Percentiles rank a stretch among this genome's conserved stretches.
Conservation (phyloP, 495 filamentous ascomycete genomes). For the Pseudomonodictys pantanalensis region DNA sequence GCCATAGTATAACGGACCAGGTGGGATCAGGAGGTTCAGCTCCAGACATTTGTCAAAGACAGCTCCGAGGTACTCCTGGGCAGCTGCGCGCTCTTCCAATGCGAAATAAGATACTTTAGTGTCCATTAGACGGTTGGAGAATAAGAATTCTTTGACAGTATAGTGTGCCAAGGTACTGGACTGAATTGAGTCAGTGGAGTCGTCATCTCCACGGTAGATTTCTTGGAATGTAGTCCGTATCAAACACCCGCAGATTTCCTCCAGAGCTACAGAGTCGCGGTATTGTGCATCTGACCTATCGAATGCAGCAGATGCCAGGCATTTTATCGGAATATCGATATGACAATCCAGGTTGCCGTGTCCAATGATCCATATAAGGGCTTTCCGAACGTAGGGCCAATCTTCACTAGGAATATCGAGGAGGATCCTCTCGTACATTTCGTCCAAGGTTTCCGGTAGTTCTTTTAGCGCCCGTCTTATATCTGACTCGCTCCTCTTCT, state of each 20-base stretch:
- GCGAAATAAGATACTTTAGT: neutral
- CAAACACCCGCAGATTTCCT: constrained; percentile 7
- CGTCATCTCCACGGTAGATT: neutral
- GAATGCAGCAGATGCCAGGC: neutral
- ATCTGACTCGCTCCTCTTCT: neutral
- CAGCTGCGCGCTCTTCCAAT: neutral
- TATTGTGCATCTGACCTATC: neutral
- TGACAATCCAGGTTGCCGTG: neutral
- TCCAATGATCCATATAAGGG: constrained; percentile 3
- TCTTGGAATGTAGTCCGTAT: neutral
- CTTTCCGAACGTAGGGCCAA: neutral
- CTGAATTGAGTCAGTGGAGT: neutral
- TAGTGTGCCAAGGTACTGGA: neutral
- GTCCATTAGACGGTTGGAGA: neutral
- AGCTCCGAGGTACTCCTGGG: neutral
- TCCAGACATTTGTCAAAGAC: neutral
- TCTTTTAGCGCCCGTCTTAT: neutral
- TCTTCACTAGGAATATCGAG: constrained; percentile 5
- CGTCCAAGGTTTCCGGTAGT: constrained; percentile 9
- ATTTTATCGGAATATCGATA: neutral
- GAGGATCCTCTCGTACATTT: constrained; percentile 9
- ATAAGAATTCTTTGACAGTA: constrained; percentile 6
- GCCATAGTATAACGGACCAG: neutral
- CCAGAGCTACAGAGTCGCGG: neutral
- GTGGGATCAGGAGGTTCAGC: neutral